Base-by-base conservation (phyloP, 2,329 filamentous ascomycete species). In the Zarea fungicola region DNA sequence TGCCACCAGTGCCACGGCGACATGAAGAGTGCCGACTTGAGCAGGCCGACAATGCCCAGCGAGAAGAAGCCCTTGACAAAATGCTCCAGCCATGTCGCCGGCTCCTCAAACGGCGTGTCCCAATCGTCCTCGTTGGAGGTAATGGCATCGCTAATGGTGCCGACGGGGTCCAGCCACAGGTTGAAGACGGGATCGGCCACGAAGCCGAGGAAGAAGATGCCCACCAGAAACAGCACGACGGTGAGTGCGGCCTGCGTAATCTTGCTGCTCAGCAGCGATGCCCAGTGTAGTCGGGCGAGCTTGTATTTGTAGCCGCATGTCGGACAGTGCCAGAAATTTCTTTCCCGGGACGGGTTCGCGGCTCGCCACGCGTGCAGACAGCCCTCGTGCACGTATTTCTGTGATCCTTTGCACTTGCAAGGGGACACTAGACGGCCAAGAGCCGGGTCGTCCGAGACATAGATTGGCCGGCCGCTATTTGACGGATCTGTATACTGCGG, bases 101-200 rank as follows among this genome's bases (percentile, higher is more conserved):
- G 64, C 51, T 78, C 74, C 29, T 78, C 71, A 10, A 78, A 74
- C 53, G 59, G 68, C 52, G 67, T 52, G 29, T 60, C 56, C 19
- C 59, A 58, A 35, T 60, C 40, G 18, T 61, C 66, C 32, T 74
- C 67, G 34, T 72, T 72, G 28, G 68, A 68, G 61, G 62, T 66
- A 52, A 70, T 65, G 42, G 76, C 68, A 19, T 78, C 75, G 28
- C 70, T 64, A 42, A 85, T 72, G 10, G 80, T 81, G 43, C 83
- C 81, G 49, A 82, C 68, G 0, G 90, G 90, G 61, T 96, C 89
- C 48, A 92, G 70, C 73, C 92, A 96, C 23, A 96, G 71, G 58
- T 90, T 88, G 65, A 97, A 85, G 52, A 97, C 89, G 2, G 91
- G 91, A 66, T 97, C 91, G 52, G 91, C 92, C 56, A 97, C 70